Evolutionary conservation across 345 rosid genomes (phyloP), one percentile per base, ranked within the genome.

Genomic region (Eutrema japonicum): DNA sequence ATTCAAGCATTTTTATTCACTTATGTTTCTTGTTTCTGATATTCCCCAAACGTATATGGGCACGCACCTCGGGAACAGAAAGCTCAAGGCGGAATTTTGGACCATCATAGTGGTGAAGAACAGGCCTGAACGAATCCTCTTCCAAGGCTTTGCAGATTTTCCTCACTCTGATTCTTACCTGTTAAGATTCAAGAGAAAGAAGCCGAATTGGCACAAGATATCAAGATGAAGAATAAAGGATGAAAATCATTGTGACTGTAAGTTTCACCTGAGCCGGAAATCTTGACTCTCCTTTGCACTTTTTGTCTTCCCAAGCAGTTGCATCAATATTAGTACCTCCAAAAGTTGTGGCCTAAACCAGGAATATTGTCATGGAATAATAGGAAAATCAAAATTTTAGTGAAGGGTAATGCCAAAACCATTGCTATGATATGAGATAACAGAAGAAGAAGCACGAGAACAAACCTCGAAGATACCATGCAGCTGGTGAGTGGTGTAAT

Each of bases 221-320:
- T 66, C 10, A 36, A 35, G 9, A 65, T 2, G 13, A 66, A 77
- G 49, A 42, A 14, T 26, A 8, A 42, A 18, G 10, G 9, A 54
- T 11, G 29, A 5, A 13, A 7, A 16, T 7, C 9, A 55, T 0
- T 59, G 32, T 13, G 22, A 56, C 45, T 3, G 6, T 42, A 47
- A 10, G 7, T 29, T 30, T 74, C 43, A 95, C 99, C 93, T 95
- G 99, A 72, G 99, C 99, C 71, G 99, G 97, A 64, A 95, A 95
- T 81, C 99, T 87, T 5, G 97, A 92, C 79, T 95, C 97, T 29
- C 99, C 99, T 88, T 95, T 95, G 81, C 93, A 88, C 73, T 95
- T 95, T 70, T 92, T 95, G 83, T 95, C 97, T 82, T 92, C 99
- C 99, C 99, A 95, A 30, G 99, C 99, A 80, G 97, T 95, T 64